Percentiles rank a stretch among this genome's conserved stretches.
Conservation (phyloP, 306 rosid species). For the Elaeagnus macrophylla region DNA sequence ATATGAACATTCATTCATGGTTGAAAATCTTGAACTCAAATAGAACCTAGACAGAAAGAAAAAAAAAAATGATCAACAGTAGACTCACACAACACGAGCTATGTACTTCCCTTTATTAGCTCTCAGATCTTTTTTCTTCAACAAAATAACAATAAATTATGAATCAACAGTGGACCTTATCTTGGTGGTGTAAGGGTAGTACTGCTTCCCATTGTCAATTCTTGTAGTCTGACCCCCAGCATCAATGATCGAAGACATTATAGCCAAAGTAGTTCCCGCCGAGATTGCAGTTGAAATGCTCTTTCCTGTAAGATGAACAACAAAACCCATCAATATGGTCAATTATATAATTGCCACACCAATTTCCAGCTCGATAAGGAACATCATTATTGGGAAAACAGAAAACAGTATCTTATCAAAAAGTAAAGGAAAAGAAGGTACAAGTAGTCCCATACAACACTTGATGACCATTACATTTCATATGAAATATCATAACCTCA, state of each 20-base stretch:
- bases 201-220: constrained; percentile 70
- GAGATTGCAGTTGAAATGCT: constrained; percentile 78
- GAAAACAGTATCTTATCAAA: no score
- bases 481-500: no score
- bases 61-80: constrained; percentile 34
- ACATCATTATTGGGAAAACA: no score
- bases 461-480: no score
- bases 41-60: constrained; percentile 8
- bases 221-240: constrained; percentile 69
- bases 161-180: constrained; percentile 53
- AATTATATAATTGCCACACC: no score
- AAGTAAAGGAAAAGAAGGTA: no score
- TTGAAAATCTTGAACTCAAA: constrained; percentile 29
- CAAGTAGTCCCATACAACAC: no score
- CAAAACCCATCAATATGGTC: constrained; percentile 7
- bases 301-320: constrained; percentile 57
- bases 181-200: constrained; percentile 84
- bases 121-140: constrained; percentile 19
- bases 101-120: constrained; percentile 31
- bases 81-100: constrained; percentile 24
- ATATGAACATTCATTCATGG: constrained; percentile 26
- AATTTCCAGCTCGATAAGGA: constrained; percentile 2
- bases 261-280: constrained; percentile 83
- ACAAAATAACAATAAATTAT: constrained; percentile 11
- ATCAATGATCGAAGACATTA: constrained; percentile 67